A percentile compares a stretch with the other conserved stretches of the same genome.
These are phyloP conservation scores for Babesia sp. DNA, from an alignment of 169 alveolate species.

Conservation along the genomic window DNA sequence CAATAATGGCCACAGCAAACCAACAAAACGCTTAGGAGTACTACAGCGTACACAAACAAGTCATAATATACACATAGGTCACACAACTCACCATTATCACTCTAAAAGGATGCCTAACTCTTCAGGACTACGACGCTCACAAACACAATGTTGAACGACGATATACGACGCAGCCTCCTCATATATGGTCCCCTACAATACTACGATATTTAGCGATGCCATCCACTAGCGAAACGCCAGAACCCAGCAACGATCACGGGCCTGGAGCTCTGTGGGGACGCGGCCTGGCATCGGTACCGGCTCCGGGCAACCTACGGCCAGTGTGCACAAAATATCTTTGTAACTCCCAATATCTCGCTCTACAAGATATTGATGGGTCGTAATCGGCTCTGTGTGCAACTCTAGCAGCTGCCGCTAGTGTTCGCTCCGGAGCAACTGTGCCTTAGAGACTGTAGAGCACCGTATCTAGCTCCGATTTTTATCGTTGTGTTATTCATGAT, in stretches of 20 bases:
- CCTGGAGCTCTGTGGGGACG: slow-evolving; percentile 9
- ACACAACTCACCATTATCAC: slow-evolving; percentile 1
- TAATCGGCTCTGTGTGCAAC: background rate
- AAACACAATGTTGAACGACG: background rate
- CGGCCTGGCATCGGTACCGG: background rate
- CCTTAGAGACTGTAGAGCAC: background rate
- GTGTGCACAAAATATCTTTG: background rate
- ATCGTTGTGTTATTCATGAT: no score
- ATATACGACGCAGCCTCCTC: background rate
- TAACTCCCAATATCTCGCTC: no score
- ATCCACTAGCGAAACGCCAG: background rate
- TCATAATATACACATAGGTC: background rate
- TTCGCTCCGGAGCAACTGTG: background rate
- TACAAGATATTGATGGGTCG: background rate
- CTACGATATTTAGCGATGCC: background rate
- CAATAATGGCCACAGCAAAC: background rate
- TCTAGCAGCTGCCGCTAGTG: background rate
- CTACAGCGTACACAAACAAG: background rate
- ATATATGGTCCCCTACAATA: background rate
- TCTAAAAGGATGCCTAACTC: background rate
- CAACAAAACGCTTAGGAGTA: background rate
- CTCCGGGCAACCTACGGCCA: background rate
- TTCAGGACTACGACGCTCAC: background rate
- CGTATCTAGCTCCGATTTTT: background rate
- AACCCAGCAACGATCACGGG: background rate